Conservation (phyloP, 768 basidiomycete species). For the Hysterangium stoloniferum region DNA sequence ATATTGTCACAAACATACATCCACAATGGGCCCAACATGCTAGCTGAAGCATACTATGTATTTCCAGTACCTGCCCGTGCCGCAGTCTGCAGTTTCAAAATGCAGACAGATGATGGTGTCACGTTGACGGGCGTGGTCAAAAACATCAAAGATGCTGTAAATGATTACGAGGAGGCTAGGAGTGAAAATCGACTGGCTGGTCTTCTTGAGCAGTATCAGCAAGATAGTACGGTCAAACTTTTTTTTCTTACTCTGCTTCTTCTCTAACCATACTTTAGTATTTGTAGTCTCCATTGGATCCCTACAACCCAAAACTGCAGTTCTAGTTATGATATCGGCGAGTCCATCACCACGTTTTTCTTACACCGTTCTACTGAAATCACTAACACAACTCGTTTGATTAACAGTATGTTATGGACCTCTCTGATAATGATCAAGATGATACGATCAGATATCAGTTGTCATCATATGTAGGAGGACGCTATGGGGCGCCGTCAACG, state of each 20-base stretch:
- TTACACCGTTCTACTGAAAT: neutral
- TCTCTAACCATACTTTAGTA: slow-evolving; percentile 25
- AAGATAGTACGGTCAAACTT: slow-evolving; percentile 37
- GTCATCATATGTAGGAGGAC: slow-evolving; percentile 40
- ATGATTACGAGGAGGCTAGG: slow-evolving; percentile 34
- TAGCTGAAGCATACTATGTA: neutral
- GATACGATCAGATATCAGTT: slow-evolving; percentile 49
- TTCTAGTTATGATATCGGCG: slow-evolving; percentile 38
- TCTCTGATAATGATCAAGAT: slow-evolving; percentile 40
- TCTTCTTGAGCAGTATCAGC: slow-evolving; percentile 40
- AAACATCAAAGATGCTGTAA: slow-evolving; percentile 37
- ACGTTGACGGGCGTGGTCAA: slow-evolving; percentile 38
- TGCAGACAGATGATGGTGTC: slow-evolving; percentile 37
- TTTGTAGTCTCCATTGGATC: slow-evolving; percentile 53
- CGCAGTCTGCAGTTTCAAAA: slow-evolving; percentile 47
- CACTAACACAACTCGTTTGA: neutral
- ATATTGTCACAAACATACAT: neutral
- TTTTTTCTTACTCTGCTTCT: neutral
- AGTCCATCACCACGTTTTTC: slow-evolving; percentile 12
- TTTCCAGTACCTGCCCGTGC: slow-evolving; percentile 34
- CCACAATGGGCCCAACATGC: neutral
- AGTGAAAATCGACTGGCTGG: slow-evolving; percentile 34
- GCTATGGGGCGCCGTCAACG: slow-evolving; percentile 42
- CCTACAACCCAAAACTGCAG: slow-evolving; percentile 34
- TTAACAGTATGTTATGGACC: slow-evolving; percentile 43